phyloP scores from a whole-genome alignment of 192 early-diverging fungal genomes.

The Backusella tarrabulga region DNA sequence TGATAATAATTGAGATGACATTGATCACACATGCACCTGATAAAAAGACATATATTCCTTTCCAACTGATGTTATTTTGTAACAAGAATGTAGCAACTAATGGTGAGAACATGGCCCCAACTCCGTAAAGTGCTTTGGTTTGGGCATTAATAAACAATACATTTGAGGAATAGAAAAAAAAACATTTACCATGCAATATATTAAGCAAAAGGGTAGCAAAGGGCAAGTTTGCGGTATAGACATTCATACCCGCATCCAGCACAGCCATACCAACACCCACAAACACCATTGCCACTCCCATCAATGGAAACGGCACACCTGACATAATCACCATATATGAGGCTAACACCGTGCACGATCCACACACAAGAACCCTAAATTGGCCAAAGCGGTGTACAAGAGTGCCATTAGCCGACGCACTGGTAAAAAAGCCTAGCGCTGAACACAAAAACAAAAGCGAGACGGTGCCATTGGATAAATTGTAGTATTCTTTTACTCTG shows the following conservation, averaged over 20 bases:
- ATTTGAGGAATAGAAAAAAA: background rate
- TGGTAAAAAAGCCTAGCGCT: constrained; percentile 23
- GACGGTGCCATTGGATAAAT: constrained; percentile 24
- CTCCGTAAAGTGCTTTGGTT: constrained; percentile 25
- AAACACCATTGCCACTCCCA: constrained; percentile 23
- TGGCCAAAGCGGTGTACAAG: constrained; percentile 25
- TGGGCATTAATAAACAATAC: background rate
- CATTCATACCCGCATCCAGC: constrained; percentile 36
- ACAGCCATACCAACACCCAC: constrained; percentile 26
- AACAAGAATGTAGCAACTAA: constrained; percentile 24
- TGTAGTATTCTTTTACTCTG: constrained; percentile 29
- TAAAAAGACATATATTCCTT: constrained; percentile 30
- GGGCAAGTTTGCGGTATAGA: constrained; percentile 25
- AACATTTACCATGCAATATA: constrained; percentile 32
- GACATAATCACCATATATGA: constrained; percentile 18
- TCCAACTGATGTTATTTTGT: constrained; percentile 23
- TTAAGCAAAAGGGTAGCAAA: constrained; percentile 33
- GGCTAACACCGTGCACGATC: background rate
- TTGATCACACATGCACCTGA: constrained; percentile 8
- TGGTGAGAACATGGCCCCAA: constrained; percentile 34
- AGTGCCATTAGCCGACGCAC: constrained; percentile 25
- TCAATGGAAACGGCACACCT: constrained; percentile 24
- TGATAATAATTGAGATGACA: constrained; percentile 18
- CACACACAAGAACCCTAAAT: constrained; percentile 5
- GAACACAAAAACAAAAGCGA: constrained; percentile 28